Evolutionary conservation across 176 grass and related monocot genomes (phyloP).

Genomic region (Oryza nivara): DNA sequence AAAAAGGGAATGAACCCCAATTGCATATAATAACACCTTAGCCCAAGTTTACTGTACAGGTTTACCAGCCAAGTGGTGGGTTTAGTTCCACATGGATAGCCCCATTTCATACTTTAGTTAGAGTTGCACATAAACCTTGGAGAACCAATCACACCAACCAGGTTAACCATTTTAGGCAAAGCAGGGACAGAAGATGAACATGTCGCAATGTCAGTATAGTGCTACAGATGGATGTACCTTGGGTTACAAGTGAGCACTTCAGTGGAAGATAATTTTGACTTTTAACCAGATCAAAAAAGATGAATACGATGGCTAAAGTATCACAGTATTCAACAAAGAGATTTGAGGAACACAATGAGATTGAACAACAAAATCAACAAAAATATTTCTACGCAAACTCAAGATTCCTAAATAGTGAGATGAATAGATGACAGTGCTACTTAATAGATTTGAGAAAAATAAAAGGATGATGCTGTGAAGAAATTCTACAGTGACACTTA

Average conservation of each 20-base stretch:
- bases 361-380: neutral
- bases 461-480: constrained; percentile 11
- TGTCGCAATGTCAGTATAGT: neutral
- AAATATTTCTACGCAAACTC: neutral
- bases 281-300: constrained; percentile 13
- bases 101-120: neutral
- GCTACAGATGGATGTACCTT: neutral
- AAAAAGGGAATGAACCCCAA: neutral
- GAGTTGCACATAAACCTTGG: constrained; percentile 3
- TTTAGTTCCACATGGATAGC: neutral
- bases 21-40: neutral
- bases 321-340: neutral
- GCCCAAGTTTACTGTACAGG: neutral
- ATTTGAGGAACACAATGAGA: neutral
- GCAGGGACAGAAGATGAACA: neutral
- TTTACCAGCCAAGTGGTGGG: neutral
- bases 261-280: neutral
- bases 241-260: neutral
- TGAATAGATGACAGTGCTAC: neutral
- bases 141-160: constrained; percentile 19
- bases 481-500: constrained; percentile 61
- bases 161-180: neutral
- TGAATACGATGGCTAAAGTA: neutral
- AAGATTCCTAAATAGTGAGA: constrained; percentile 3
- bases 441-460: neutral